Evolutionary conservation across 2,329 filamentous ascomycete species (phyloP).

Genomic region (Stagonosporopsis vannaccii): DNA sequence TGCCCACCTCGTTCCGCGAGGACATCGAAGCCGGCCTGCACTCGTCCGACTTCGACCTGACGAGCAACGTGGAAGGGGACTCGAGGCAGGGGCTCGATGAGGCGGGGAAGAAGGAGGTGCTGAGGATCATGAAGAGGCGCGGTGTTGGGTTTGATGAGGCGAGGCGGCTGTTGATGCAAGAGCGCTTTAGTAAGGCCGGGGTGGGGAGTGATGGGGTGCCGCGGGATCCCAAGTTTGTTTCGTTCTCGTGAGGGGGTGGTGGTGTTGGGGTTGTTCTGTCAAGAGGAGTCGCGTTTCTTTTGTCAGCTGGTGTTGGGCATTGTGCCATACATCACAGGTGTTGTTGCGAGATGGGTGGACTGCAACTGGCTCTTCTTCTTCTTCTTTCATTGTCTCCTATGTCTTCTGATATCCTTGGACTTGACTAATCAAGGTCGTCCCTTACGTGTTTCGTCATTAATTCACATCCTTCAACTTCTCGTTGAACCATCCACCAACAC

Average conservation of each 20-base stretch:
- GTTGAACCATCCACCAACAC: neutral
- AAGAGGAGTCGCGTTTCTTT: too few relatives aligned
- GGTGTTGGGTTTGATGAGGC: conserved; percentile 90
- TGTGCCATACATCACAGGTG: neutral
- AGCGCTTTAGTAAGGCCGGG: conserved; percentile 82
- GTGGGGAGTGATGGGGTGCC: conserved; percentile 89
- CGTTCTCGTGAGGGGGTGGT: conserved; percentile 66
- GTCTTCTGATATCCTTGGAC: conserved; percentile 13
- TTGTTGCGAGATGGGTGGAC: too few relatives aligned
- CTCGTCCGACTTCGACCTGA: conserved; percentile 82
- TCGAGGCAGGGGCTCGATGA: conserved; percentile 81
- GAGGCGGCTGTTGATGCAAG: conserved; percentile 83
- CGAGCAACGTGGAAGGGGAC: conserved; percentile 80
- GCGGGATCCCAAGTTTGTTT: conserved; percentile 93
- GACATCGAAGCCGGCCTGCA: conserved; percentile 90
- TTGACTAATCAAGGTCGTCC: neutral
- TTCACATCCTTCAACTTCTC: neutral
- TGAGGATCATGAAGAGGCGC: conserved; percentile 87
- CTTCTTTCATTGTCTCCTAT: conserved; percentile 12
- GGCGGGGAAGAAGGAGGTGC: conserved; percentile 79
- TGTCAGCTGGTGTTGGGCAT: neutral
- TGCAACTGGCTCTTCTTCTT: neutral
- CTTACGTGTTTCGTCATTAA: neutral
- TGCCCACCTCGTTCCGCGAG: conserved; percentile 78
- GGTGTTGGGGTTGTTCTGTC: neutral